These are phyloP conservation scores for Heliophila coronopifolia DNA, from an alignment of 441 rosid species.

Conservation along the genomic window DNA sequence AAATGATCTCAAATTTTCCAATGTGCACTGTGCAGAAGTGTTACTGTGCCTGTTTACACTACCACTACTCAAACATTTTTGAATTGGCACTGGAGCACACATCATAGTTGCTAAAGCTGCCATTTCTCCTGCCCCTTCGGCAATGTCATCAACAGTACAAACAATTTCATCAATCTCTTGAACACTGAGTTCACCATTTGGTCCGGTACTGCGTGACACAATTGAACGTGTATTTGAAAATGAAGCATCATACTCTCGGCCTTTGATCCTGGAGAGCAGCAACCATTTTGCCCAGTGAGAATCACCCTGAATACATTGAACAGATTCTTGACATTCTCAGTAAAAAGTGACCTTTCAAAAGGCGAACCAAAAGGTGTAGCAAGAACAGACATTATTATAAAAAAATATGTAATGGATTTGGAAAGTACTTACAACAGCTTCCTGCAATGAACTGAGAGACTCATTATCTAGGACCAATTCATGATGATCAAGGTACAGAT, in stretches of 20 bases:
- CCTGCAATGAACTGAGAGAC: slow-evolving; percentile 49
- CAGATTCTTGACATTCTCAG: slow-evolving; percentile 18
- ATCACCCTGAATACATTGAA: slow-evolving; percentile 66
- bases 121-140: slow-evolving; percentile 95
- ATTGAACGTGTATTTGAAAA: slow-evolving; percentile 84
- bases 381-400: slow-evolving; percentile 25
- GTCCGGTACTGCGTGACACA: slow-evolving; percentile 45
- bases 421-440: slow-evolving; percentile 83
- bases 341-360: slow-evolving; percentile 4
- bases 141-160: slow-evolving; percentile 88
- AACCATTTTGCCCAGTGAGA: slow-evolving; percentile 98
- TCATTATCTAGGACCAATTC: slow-evolving; percentile 57
- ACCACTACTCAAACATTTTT: slow-evolving; percentile 66
- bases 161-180: slow-evolving; percentile 61
- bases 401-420: slow-evolving; percentile 21
- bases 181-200: slow-evolving; percentile 48
- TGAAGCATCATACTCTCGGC: slow-evolving; percentile 91
- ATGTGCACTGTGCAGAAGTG: slow-evolving; percentile 81
- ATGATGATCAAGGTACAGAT: slow-evolving; percentile 82
- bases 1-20: slow-evolving; percentile 80
- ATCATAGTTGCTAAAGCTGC: slow-evolving; percentile 97
- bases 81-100: slow-evolving; percentile 73
- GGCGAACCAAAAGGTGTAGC: slow-evolving; percentile 8
- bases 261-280: slow-evolving; percentile 79
- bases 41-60: slow-evolving; percentile 72